phyloP scores from a whole-genome alignment of 2,329 filamentous ascomycete genomes.

The Claviceps monticola region DNA sequence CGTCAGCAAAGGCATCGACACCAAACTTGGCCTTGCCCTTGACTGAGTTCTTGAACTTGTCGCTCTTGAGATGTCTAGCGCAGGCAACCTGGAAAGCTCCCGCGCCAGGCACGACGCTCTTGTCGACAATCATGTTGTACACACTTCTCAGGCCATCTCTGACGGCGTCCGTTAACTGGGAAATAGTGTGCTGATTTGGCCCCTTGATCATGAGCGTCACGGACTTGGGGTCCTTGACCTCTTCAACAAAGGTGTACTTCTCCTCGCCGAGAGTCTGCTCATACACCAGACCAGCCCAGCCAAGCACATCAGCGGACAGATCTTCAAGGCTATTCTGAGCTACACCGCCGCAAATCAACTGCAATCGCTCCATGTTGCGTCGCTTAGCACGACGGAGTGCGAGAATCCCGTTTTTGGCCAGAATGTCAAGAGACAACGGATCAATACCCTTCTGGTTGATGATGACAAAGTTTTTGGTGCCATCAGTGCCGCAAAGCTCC shows the following conservation, averaged over 20 bases:
- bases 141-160: constrained; percentile 89
- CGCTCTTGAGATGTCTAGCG: constrained; percentile 72
- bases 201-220: constrained; percentile 97
- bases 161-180: constrained; percentile 92
- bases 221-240: constrained; percentile 97
- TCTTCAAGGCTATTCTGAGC: constrained; percentile 97
- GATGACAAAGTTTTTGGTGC: constrained; percentile 90
- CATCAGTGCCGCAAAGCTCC: constrained; percentile 84
- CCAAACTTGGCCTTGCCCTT: constrained; percentile 98
- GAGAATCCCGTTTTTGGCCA: constrained; percentile 96
- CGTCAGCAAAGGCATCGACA: constrained; percentile 88
- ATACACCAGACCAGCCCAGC: constrained; percentile 93
- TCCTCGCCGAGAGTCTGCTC: constrained; percentile 96
- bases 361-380: constrained; percentile 96
- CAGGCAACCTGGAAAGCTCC: constrained; percentile 95
- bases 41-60: constrained; percentile 74
- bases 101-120: constrained; percentile 83
- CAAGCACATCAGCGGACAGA: constrained; percentile 71
- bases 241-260: constrained; percentile 97
- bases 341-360: constrained; percentile 81
- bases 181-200: constrained; percentile 90
- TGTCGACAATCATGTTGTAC: constrained; percentile 99
- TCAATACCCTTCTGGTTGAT: constrained; percentile 99
- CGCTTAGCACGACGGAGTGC: constrained; percentile 90
- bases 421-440: constrained; percentile 83